phyloP scores from a whole-genome alignment of 2,329 filamentous ascomycete species.

The Phyllosticta citrichinensis region DNA sequence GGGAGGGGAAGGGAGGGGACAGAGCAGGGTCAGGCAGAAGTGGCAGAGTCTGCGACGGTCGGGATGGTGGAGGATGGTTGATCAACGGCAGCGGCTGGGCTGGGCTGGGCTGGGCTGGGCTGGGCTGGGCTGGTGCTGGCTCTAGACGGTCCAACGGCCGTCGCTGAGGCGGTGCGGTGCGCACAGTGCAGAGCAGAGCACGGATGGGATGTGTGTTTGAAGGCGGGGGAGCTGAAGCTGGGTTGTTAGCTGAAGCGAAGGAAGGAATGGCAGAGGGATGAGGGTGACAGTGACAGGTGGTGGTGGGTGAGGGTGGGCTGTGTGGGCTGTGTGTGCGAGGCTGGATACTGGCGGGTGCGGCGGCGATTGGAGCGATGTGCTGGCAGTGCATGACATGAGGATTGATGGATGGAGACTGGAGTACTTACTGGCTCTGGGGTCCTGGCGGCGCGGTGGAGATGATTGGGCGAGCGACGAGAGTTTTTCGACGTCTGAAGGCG shows the following conservation, averaged over 20 bases:
- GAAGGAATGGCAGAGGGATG: not conserved
- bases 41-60: not conserved
- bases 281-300: not conserved
- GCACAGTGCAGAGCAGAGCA: not conserved
- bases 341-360: conserved; percentile 19
- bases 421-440: not conserved
- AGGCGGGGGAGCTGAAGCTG: not conserved
- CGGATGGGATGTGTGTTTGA: not conserved
- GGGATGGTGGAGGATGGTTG: conserved; percentile 1
- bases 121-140: too few species aligned
- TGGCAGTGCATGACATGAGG: conserved; percentile 26
- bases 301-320: conserved; percentile 15
- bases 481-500: not conserved
- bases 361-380: conserved; percentile 33
- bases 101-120: too few species aligned
- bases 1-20: conserved; percentile 15
- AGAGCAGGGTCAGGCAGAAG: conserved; percentile 17
- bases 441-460: not conserved
- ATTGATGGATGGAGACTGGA: not conserved
- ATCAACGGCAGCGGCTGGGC: not conserved
- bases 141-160: not conserved
- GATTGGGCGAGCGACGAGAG: not conserved
- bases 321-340: conserved; percentile 7
- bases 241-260: not conserved
- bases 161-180: not conserved